Percentiles rank a stretch among this genome's conserved stretches.
phyloP scores from a whole-genome alignment of 257 asterid species.

The Solanum piurae region DNA sequence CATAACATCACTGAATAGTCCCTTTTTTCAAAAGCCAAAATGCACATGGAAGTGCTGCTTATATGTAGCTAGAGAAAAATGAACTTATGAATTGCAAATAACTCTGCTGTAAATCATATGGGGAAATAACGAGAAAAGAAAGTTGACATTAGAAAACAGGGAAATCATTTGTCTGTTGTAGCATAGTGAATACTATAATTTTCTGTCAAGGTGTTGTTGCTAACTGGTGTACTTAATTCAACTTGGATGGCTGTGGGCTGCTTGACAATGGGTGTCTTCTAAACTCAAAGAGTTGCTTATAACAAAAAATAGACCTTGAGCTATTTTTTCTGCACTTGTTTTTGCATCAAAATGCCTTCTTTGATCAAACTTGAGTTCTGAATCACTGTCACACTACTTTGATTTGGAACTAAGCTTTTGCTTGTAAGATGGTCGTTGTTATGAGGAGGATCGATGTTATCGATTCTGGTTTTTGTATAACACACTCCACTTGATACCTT shows the following conservation, averaged over 20 bases:
- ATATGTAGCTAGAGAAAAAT: background rate
- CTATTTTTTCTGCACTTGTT: background rate
- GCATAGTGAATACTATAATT: background rate
- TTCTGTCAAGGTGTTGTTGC: background rate
- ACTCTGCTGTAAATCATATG: background rate
- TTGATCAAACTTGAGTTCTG: background rate
- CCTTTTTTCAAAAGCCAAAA: background rate
- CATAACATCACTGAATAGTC: background rate
- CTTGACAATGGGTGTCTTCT: constrained; percentile 76
- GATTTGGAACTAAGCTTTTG: background rate
- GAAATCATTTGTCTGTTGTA: background rate
- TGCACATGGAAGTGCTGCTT: background rate
- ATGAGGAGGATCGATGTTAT: background rate
- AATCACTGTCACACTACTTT: background rate
- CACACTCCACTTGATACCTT: background rate
- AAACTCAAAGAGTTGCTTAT: background rate
- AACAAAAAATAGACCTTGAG: background rate
- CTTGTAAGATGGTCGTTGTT: background rate
- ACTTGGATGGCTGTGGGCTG: constrained; percentile 83
- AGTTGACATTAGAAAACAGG: background rate
- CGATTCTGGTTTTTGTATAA: background rate
- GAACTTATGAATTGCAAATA: background rate
- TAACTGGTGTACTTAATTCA: background rate
- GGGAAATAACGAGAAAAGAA: background rate
- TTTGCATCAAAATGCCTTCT: background rate